Base-by-base conservation (phyloP, 345 rosid genomes). In the Crucihimalaya himalaica region DNA sequence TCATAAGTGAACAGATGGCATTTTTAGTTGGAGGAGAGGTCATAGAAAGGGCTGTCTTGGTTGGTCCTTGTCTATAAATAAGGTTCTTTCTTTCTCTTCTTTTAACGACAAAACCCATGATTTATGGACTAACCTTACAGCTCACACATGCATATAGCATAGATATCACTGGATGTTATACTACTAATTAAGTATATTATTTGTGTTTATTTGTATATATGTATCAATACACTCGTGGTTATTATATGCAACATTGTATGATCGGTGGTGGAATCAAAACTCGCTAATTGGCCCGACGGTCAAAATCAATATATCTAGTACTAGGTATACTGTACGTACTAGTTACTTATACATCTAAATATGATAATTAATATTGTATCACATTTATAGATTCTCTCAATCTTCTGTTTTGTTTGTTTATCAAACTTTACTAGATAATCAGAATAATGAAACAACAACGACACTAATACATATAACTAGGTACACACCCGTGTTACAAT, bases 81-180 rank as follows among this genome's bases (percentile, higher is more conserved):
- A 64, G 66, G 32, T 50, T 58, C 28, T 58, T 59, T 74, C 28
- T 74, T 58, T 67, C 73, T 74, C 78, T 74, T 74, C 78, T 74
- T 74, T 74, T 74, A 39, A 74, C 67, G 78, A 67, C 68, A 74
- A n/a, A 48, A 51, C 67, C 68, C 78, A 74, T 74, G 46, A 74
- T 66, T 55, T 28, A 58, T 67, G 73, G 61, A 74, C 61, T 74
- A 58, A 74, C 78, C 78, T 74, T 74, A 74, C 72, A 74, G 78
- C 78, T 66, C 78, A 74, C 68, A 59, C 52, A 73, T 73, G 77
- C 77, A 73, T 65, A 16, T 73, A 65, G 3, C 50, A 55, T 47
- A 46, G 20, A 34, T 65, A 5, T 73, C 31, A 73, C 71, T 73
- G 66, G 63, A 43, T 54, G 28, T 54, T 10, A 14, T 19, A 25